Evolutionary conservation across 2,329 filamentous ascomycete genomes (phyloP), one percentile per base, ranked within the genome.

Genomic region (Pestalotiopsis sp.): DNA sequence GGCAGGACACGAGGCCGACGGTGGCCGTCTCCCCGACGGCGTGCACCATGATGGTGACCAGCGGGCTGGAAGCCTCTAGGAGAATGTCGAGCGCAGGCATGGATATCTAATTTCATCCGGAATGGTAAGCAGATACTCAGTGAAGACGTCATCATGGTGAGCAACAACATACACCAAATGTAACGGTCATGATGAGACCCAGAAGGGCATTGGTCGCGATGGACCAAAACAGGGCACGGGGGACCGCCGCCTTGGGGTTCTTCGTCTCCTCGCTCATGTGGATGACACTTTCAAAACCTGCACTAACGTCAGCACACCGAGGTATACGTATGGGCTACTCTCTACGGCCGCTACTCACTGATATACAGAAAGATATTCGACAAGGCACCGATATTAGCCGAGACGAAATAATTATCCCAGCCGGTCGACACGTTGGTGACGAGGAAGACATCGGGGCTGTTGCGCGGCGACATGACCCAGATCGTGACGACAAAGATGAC

Each of bases 391-490:
- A 63, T 23, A 12, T 67, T 45, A 6, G 64, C 64, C 11, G 64
- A 56, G 23, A 52, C 45, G 58, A 60, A 60, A 6, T 68, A 61
- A 17, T 69, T 68, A 1, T 69, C 65, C 68, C 67, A 72, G 1
- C 70, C 68, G 2, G 68, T 71, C 7, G 64, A 67, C 0, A 68
- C 17, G 11, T 64, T 68, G 2, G 25, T 67, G 25, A 62, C 23
- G 4, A 70, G 17, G 2, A 71, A 67, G 1, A 72, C 23, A 7
- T 31, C 45, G 0, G 41, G 20, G 27, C 31, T 59, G 41, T 70
- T 70, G 1, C 70, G 67, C 2, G 71, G 67, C 3, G 67, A 49
- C 70, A 69, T 67, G 1, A 31, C 65, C 59, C 66, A 71, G 12
- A 72, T 60, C 6, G 69, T 66, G 27, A 68, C 66, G 14, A 72